Base-by-base conservation (phyloP, 768 basidiomycete genomes). In the Lactarius quietus region DNA sequence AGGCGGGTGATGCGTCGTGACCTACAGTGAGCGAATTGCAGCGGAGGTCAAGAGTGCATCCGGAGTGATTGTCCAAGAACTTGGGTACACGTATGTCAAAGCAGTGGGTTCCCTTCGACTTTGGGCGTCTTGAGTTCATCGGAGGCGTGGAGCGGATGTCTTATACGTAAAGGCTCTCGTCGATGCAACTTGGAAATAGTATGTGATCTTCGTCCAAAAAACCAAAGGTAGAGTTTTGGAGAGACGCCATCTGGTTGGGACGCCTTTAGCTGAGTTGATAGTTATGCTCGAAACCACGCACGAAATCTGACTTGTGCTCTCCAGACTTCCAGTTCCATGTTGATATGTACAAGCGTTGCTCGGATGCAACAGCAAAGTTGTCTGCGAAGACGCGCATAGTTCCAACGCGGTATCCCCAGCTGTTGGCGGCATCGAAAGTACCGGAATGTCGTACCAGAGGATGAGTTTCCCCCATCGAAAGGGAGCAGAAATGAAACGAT, bases 271-370 rank as follows among this genome's bases (percentile, higher is more conserved):
- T 18, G 15, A 6, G 36, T 15, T 23, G 56, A 15, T 9, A 3
- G 23, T 15, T 5, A 5, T 10, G 8, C n/a, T 41, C 17, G 14
- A 59, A 39, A 52, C 9, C 20, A 64, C 63, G 28, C 31, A 64
- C 63, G 15, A 59, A 64, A 35, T 64, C 63, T 20, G 63, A 64
- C 20, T 39, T 31, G 29, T 64, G 38, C 26, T 52, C 51, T 36
- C 63, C 63, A 10, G 63, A 64, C 18, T 45, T 58, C 63, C 63
- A 64, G 38, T 58, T 54, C 57, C 57, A 64, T 36, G 53, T 28
- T 28, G 63, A 64, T 38, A 64, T 64, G 39, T 64, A 64, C 12
- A 64, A 20, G 14, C 63, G 57, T 33, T 64, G 63, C 29, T 54
- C 51, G 18, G 62, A 63, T 17, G 39, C 57, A 38, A 64, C 12